Percentiles rank a stretch among this genome's conserved stretches.
Evolutionary conservation across 495 filamentous ascomycete genomes (phyloP).

Genomic region (Pyronema omphalodes): DNA sequence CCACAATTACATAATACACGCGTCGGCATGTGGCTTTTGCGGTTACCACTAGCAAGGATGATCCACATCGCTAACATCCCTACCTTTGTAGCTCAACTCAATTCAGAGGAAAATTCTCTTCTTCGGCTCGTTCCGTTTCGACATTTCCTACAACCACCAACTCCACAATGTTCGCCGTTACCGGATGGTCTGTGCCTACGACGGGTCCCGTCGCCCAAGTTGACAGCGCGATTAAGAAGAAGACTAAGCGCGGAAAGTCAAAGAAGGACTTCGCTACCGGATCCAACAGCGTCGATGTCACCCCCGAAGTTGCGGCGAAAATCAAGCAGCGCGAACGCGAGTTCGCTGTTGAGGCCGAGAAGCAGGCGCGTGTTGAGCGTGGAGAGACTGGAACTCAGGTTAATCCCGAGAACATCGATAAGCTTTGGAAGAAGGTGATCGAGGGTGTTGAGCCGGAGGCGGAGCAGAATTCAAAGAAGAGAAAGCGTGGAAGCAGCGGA

Average conservation of each 20-base stretch:
- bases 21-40: too few species aligned
- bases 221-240: constrained; percentile 21
- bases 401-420: constrained; percentile 50
- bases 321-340: constrained; percentile 1
- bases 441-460: constrained; percentile 29
- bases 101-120: too few species aligned
- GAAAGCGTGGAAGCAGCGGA: neutral
- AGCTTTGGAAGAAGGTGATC: constrained; percentile 61
- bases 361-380: constrained; percentile 8
- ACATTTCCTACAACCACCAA: too few species aligned
- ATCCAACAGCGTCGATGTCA: constrained; percentile 17
- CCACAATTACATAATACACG: too few species aligned
- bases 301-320: constrained; percentile 5
- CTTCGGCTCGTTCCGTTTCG: too few species aligned
- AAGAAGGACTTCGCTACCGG: constrained; percentile 30
- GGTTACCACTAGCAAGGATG: too few species aligned
- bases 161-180: constrained; percentile 70
- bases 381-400: constrained; percentile 29
- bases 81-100: too few species aligned
- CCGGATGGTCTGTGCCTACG: constrained; percentile 67
- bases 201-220: constrained; percentile 51
- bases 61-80: too few species aligned
- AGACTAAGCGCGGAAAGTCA: constrained; percentile 30
- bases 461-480: constrained; percentile 11
- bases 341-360: constrained; percentile 13